Percentiles rank a stretch among this genome's conserved stretches.
Evolutionary conservation across 192 early-diverging fungal genomes (phyloP).

Genomic region (Piromyces finnis): DNA sequence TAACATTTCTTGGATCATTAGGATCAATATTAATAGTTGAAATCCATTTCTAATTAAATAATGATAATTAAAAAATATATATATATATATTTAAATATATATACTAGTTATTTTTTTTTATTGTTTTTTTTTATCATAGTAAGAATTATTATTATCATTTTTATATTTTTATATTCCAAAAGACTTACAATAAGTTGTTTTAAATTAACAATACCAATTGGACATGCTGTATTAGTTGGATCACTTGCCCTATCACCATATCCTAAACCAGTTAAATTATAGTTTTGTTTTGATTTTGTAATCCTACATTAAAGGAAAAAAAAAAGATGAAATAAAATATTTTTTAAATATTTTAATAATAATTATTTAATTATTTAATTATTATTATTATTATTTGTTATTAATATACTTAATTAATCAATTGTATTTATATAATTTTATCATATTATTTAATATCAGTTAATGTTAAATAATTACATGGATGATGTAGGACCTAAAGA

Average conservation of each 20-base stretch:
- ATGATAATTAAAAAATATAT: no score
- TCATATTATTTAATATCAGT: no score
- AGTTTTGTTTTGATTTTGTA: background rate
- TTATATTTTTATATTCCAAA: slow-evolving; percentile 7
- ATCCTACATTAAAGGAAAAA: background rate
- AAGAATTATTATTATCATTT: slow-evolving; percentile 4
- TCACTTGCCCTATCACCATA: background rate
- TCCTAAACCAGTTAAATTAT: background rate
- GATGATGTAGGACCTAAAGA: slow-evolving; percentile 9
- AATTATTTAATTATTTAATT: no score
- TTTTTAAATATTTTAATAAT: background rate
- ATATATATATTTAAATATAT: no score
- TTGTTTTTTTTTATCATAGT: no score
- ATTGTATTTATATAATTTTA: no score
- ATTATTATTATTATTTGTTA: no score
- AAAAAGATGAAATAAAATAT: background rate
- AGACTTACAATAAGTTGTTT: background rate
- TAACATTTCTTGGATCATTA: slow-evolving; percentile 20
- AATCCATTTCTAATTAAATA: slow-evolving; percentile 29
- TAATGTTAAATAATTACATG: slow-evolving; percentile 5
- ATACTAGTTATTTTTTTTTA: no score
- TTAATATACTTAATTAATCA: slow-evolving; percentile 1
- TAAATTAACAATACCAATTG: background rate
- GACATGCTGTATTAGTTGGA: background rate
- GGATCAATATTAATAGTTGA: slow-evolving; percentile 15